Evolutionary conservation across 208 protist genomes (phyloP), one percentile per base, ranked within the genome.

Genomic region (Acanthamoeba healyi): DNA sequence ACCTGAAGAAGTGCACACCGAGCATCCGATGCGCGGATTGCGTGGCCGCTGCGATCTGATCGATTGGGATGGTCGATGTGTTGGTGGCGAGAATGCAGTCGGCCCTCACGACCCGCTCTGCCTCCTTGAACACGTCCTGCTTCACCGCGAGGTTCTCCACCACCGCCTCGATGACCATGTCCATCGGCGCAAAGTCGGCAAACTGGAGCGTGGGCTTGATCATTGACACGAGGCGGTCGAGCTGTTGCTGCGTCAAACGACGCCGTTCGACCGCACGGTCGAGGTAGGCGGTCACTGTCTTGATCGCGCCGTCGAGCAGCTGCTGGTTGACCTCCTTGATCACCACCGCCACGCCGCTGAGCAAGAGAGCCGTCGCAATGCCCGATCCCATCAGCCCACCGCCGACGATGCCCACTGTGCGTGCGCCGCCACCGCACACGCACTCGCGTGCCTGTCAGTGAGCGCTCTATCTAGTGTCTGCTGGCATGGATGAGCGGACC

Each of bases 321-420:
- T 97, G 56, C 19, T 92, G 89, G 82, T 98, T 96, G 87, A 96
- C 94, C 92, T 98, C 98, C 51, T 98, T 96, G 14, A 99, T 79
- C 34, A 96, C 90, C 17, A 98, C 97, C 34, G 95, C 94, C n/a
- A 97, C 65, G 29, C 90, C 87, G 84, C 92, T 93, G 70, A 96
- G 94, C 29, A 98, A 93, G 7, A 97, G 93, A n/a, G 97, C 93
- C 34, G 98, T 96, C 0, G 96, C 97, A 56, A 99, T 96, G 2
- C 97, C 98, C 17, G 95, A 96, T 46, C 98, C 98, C 94, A 98
- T 96, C 26, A 96, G 96, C 24, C 98, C 98, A 29, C 97, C 97
- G 32, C 98, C 98, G 63, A 99, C 95, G 42, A 99, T 96, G 46
- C 94, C 96, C 4, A 98, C 84, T 70, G 34, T 26, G n/a, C n/a